Percentiles rank a stretch among this genome's conserved stretches.
Conservation (phyloP, 2,329 filamentous ascomycete genomes). For the Sporothrix euskadiensis region DNA sequence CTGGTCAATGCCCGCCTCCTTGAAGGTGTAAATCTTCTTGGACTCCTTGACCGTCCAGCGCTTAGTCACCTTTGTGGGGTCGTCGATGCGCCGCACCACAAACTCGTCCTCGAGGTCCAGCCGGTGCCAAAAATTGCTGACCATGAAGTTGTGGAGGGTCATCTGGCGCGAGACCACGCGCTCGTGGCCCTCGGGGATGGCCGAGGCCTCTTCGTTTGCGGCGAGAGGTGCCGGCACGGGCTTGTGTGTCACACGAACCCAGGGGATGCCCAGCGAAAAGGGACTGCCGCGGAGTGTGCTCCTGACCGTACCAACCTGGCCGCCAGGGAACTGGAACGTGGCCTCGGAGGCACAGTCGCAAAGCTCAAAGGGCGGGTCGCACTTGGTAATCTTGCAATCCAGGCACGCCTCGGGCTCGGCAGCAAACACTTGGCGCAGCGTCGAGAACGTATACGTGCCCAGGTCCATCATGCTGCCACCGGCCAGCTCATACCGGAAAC, state of each 20-base stretch:
- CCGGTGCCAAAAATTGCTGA: conserved; percentile 39
- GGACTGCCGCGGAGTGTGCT: conserved; percentile 26
- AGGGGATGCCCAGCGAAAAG: background rate
- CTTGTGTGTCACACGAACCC: conserved; percentile 22
- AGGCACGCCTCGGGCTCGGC: conserved; percentile 45
- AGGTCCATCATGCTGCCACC: conserved; percentile 43
- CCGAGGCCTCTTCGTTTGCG: background rate
- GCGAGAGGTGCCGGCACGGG: conserved; percentile 17
- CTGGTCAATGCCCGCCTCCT: conserved; percentile 38
- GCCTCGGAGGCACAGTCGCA: conserved; percentile 42
- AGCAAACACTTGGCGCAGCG: conserved; percentile 44
- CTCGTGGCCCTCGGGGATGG: conserved; percentile 25
- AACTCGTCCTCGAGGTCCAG: conserved; percentile 43
- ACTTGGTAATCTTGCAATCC: conserved; percentile 37
- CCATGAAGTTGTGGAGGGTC: conserved; percentile 38
- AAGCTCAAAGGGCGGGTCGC: conserved; percentile 38
- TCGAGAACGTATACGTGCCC: conserved; percentile 41
- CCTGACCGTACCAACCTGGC: conserved; percentile 39
- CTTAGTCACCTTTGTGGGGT: conserved; percentile 32
- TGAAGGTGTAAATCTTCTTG: conserved; percentile 42
- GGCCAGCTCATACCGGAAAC: conserved; percentile 29
- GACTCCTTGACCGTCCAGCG: conserved; percentile 31
- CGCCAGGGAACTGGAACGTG: conserved; percentile 45
- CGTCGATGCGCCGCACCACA: conserved; percentile 36
- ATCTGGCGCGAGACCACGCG: conserved; percentile 35